A percentile compares a stretch with the other conserved stretches of the same genome.
Conservation (phyloP, 495 filamentous ascomycete genomes). For the Friedmanniomyces simplex region DNA sequence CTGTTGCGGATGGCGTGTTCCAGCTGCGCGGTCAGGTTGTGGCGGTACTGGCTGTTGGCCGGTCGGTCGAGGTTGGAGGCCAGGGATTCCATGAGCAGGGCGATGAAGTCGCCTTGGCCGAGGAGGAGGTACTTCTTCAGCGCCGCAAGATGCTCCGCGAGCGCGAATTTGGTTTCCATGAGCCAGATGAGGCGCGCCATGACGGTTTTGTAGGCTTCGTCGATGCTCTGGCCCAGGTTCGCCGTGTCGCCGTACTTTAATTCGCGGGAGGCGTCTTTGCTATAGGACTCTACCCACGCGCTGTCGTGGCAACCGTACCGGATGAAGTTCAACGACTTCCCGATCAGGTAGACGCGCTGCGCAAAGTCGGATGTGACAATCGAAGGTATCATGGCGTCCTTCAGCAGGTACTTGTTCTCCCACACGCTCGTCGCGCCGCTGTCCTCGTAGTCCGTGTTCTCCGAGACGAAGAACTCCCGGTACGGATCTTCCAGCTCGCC, state of each 20-base stretch:
- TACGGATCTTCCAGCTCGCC: constrained; percentile 95
- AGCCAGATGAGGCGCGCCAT: constrained; percentile 92
- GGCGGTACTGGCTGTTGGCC: constrained; percentile 87
- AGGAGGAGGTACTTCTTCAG: constrained; percentile 91
- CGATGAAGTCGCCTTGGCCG: constrained; percentile 95
- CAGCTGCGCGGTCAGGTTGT: constrained; percentile 90
- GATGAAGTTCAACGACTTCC: constrained; percentile 97
- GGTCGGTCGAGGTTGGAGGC: constrained; percentile 86
- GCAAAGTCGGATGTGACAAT: constrained; percentile 90
- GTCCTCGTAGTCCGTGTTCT: constrained; percentile 47
- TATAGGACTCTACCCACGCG: constrained; percentile 92
- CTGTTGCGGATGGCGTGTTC: constrained; percentile 96
- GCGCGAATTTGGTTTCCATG: constrained; percentile 85
- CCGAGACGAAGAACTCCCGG: constrained; percentile 87
- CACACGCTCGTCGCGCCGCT: constrained; percentile 76
- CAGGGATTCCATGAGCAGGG: constrained; percentile 91
- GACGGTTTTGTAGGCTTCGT: constrained; percentile 92
- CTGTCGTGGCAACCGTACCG: constrained; percentile 88
- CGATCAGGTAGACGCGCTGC: constrained; percentile 90
- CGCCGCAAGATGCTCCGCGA: constrained; percentile 85
- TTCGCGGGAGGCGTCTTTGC: constrained; percentile 86
- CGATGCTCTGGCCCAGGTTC: constrained; percentile 81
- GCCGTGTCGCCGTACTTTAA: constrained; percentile 90
- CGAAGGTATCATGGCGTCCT: constrained; percentile 75
- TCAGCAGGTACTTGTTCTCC: constrained; percentile 93